These are phyloP conservation scores for Fagus crenata DNA, from an alignment of 306 rosid genomes.

Conservation along the genomic window DNA sequence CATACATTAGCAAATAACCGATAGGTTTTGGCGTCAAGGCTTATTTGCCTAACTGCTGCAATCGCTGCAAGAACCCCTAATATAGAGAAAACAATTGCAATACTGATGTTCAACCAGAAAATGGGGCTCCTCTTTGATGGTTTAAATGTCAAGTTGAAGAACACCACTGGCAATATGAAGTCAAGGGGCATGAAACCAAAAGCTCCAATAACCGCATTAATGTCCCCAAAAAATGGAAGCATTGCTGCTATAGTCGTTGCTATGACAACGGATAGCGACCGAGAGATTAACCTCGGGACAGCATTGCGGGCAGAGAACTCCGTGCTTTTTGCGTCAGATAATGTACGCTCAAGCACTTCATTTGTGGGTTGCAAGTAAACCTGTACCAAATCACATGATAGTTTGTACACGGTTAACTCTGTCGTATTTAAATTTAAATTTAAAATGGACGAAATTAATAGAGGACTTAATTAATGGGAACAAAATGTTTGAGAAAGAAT, in stretches of 20 bases:
- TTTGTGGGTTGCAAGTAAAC: constrained; percentile 79
- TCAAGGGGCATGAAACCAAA: constrained; percentile 86
- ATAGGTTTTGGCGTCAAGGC: constrained; percentile 59
- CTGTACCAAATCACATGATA: constrained; percentile 27
- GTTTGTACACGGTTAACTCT: too few relatives aligned
- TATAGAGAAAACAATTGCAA: constrained; percentile 52
- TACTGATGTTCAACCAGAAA: constrained; percentile 55
- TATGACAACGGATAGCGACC: constrained; percentile 46
- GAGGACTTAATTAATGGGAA: too few relatives aligned
- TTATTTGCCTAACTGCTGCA: constrained; percentile 70
- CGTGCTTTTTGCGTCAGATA: constrained; percentile 45
- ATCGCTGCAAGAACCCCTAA: constrained; percentile 60
- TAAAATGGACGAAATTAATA: too few relatives aligned
- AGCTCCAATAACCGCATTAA: constrained; percentile 72
- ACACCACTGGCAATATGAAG: constrained; percentile 61
- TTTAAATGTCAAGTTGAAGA: constrained; percentile 71
- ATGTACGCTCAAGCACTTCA: constrained; percentile 59
- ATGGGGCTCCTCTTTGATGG: constrained; percentile 57
- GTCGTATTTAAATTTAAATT: too few relatives aligned
- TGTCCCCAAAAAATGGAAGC: constrained; percentile 87
- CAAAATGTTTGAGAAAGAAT: not conserved
- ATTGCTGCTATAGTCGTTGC: constrained; percentile 66
- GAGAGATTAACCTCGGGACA: constrained; percentile 57
- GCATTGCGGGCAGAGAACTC: constrained; percentile 61
- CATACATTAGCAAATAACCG: constrained; percentile 65